Base-by-base conservation (phyloP, 768 basidiomycete species). In the Trametes elegans region DNA sequence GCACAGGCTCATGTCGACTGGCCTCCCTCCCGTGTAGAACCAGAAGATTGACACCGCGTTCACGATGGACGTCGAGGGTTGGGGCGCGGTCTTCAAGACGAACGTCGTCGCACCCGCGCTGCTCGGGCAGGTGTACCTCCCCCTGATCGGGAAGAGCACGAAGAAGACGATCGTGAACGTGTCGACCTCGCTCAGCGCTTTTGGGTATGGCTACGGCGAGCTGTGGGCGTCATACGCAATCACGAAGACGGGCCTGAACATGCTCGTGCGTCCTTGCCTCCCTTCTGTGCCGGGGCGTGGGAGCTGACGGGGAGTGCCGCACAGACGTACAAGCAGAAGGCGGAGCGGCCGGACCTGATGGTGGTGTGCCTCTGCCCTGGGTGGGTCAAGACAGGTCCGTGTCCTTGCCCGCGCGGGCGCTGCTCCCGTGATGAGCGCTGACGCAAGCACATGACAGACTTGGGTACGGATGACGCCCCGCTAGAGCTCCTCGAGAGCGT, bases 181-280 rank as follows among this genome's bases (percentile, higher is more conserved):
- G 18, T 64, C 68, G 3, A 64, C 65, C 47, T 40, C 38, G 3
- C 44, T 54, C 44, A 45, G 53, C 0, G 36, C 43, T 13, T 45
- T 53, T 31, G 66, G 65, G 1, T 53, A 73, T 13, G 68, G 59
- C 7, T 62, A 45, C 32, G 71, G 70, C 3, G 57, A 53, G 1
- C 56, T 57, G 35, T 55, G 57, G 45, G 51, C 70, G 26, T 66
- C 66, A 24, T 76, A 75, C 52, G 64, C 66, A 8, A 69, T 73
- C 46, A 69, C 63, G n/a, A 74, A 75, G 60, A 63, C 66, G 3
- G 73, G 68, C 7, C 55, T 74, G 39, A 73, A 73, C 43, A 75
- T 74, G 74, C 62, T 74, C 44, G 73, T 74, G 55, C 23, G 69
- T 47, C 14, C 6, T 23, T 19, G 11, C 38, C 11, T 27, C 14